Conservation (phyloP, 441 rosid genomes). For the Syzygium syzygioides region DNA sequence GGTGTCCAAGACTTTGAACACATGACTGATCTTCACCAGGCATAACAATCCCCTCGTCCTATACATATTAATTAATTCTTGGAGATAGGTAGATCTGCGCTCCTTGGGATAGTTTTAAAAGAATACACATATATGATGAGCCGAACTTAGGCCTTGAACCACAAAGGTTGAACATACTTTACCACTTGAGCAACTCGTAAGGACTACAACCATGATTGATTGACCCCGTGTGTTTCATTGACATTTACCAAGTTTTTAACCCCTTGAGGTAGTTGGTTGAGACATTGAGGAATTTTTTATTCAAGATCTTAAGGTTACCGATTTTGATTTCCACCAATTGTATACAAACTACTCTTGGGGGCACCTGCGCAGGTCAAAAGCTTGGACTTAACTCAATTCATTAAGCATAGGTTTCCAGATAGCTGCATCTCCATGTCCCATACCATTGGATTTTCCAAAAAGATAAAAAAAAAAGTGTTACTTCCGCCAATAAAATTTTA, state of each 20-base stretch:
- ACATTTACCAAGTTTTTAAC: background rate
- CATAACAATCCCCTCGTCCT: background rate
- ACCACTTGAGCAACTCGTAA: background rate
- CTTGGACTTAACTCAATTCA: background rate
- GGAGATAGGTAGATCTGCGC: background rate
- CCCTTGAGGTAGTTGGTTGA: background rate
- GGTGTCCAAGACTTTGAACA: background rate
- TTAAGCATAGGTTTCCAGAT: background rate
- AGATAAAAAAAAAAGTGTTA: background rate
- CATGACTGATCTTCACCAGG: background rate
- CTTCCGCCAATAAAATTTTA: background rate
- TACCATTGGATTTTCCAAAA: background rate
- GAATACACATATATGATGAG: background rate
- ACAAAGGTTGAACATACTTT: background rate
- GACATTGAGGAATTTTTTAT: background rate
- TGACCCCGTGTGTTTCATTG: background rate
- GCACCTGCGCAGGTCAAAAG: background rate
- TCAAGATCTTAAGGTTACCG: background rate
- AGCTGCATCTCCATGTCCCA: background rate
- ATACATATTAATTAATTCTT: background rate
- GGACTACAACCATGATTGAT: background rate
- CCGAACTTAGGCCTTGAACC: background rate
- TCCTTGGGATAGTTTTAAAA: background rate
- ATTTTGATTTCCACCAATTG: background rate
- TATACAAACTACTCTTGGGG: fast-evolving